Conservation (phyloP, 257 asterid genomes). For the Forsythia suspensa region DNA sequence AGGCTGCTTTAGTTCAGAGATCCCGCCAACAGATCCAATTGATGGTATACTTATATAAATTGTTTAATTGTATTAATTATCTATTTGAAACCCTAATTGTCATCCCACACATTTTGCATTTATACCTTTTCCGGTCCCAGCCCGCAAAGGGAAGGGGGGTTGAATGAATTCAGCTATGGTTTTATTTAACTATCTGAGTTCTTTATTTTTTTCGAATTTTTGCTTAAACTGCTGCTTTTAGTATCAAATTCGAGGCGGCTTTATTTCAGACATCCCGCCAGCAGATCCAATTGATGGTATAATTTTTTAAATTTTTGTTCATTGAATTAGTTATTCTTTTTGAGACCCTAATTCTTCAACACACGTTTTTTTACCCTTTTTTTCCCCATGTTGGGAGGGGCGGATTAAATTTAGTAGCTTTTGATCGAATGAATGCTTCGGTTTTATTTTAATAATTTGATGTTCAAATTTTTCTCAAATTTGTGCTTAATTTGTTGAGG, state of each 20-base stretch:
- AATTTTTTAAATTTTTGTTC: neutral
- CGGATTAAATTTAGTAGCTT: neutral
- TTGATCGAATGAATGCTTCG: neutral
- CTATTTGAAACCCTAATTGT: neutral
- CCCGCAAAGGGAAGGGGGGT: neutral
- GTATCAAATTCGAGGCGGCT: conserved; percentile 36
- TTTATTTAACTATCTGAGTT: neutral
- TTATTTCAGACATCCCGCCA: conserved; percentile 64
- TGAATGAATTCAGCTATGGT: neutral
- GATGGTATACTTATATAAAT: conserved; percentile 44
- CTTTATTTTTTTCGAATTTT: neutral
- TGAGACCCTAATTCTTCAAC: neutral
- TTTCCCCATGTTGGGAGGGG: no score
- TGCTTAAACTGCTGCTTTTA: neutral
- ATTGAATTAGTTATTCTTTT: neutral
- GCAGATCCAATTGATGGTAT: conserved; percentile 68
- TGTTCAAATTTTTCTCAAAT: neutral
- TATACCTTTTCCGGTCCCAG: no score
- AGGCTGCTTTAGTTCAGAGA: conserved; percentile 58
- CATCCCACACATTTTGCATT: neutral
- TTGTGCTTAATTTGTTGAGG: neutral
- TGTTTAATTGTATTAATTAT: neutral
- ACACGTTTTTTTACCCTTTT: neutral
- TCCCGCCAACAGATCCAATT: conserved; percentile 71
- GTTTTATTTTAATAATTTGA: neutral